These are phyloP conservation scores for Aspergillus olivimuriae DNA, from an alignment of 495 filamentous ascomycete genomes.

Conservation along the genomic window DNA sequence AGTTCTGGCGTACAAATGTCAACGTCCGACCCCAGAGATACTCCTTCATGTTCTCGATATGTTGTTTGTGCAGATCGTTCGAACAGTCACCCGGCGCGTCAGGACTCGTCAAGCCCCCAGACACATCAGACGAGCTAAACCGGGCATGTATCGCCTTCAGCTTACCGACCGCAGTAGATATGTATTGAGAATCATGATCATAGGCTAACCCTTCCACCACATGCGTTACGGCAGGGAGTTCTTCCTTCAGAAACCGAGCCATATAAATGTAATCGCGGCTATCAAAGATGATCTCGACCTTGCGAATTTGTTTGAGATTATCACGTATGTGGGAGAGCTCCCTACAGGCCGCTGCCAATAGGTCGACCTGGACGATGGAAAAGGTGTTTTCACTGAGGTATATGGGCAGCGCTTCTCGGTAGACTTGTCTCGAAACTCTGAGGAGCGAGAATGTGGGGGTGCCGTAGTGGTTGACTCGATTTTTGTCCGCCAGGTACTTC, in stretches of 20 bases:
- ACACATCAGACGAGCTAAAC: background rate
- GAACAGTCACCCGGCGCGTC: background rate
- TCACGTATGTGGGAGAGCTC: background rate
- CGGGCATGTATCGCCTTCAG: background rate
- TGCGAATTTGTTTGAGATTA: slow-evolving; percentile 4
- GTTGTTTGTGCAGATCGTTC: background rate
- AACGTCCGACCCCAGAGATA: slow-evolving; percentile 11
- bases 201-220: no score
- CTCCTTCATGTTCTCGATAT: slow-evolving; percentile 5
- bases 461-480: slow-evolving; percentile 1
- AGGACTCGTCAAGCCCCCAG: background rate
- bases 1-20: slow-evolving; percentile 10
- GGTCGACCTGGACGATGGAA: slow-evolving; percentile 3
- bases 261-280: slow-evolving; percentile 6
- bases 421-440: slow-evolving; percentile 7
- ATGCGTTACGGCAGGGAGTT: background rate
- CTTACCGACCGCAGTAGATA: background rate
- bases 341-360: background rate
- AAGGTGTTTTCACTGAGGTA: slow-evolving; percentile 14
- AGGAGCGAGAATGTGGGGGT: slow-evolving; percentile 7
- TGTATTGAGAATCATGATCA: background rate
- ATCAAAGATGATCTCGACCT: slow-evolving; percentile 8
- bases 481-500: slow-evolving; percentile 1
- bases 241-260: background rate
- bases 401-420: slow-evolving; percentile 12